Evolutionary conservation across 805 yeast species (phyloP), one percentile per base, ranked within the genome.

Genomic region (Clavispora santaluciae): DNA sequence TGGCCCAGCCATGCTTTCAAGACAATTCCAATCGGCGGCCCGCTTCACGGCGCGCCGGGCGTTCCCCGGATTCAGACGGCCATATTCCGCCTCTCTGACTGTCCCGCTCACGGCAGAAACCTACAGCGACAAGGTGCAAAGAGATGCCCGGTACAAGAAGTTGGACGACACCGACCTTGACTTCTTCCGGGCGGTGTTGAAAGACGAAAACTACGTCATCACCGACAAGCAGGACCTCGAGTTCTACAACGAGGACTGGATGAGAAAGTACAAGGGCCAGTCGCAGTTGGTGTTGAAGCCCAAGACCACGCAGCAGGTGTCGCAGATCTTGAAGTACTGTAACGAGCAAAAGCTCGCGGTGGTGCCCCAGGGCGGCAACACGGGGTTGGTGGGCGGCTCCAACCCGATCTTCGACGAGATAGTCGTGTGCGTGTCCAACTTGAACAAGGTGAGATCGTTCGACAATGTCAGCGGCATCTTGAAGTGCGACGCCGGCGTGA

Each of bases 311-410:
- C 79, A 83, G 46, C 90, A 90, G 61, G 82, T 91, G 13, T 73
- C 90, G 2, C 57, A 78, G 52, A 86, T 91, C 46, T 57, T 91
- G 57, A 79, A 78, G 59, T 83, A 88, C 64, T 87, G 96, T 69
- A 84, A 85, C 56, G 86, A 81, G 22, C 64, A 79, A 36, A 77
- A 74, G 45, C 63, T 90, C 22, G 96, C 97, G 0, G 79, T 90
- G 36, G 95, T 88, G 8, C 97, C 98, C 12, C 97, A 91, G 66
- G 96, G 97, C 58, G 98, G 98, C 52, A 90, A 91, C 64, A 91
- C 97, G 1, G 96, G 96, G 21, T 73, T 90, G 35, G 98, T 90
- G 31, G 98, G 97, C 49, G 98, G 97, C 4, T 84, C 95, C 5
- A 78, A 82, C 15, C 96, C 97, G 0, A 82, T 90, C 1, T 90